A percentile compares a stretch with the other conserved stretches of the same genome.
Evolutionary conservation across 192 early-diverging fungal species (phyloP).

Genomic region (Mortierella claussenii): DNA sequence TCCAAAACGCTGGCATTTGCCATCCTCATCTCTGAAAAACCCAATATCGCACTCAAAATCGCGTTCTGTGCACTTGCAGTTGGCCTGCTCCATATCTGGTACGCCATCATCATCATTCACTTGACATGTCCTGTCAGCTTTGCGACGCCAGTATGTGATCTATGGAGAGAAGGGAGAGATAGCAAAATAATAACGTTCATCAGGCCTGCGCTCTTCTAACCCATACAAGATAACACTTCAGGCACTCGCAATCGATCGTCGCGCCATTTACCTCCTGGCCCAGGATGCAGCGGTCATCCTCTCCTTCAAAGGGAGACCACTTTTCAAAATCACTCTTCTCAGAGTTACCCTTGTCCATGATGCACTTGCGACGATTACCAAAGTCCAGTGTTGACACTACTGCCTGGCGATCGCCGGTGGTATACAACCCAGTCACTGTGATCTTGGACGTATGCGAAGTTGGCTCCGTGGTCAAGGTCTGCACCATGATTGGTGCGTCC

Average conservation of each 20-base stretch:
- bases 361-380: slow-evolving; percentile 57
- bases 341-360: slow-evolving; percentile 57
- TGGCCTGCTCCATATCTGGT: slow-evolving; percentile 57
- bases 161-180: slow-evolving; percentile 18
- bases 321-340: slow-evolving; percentile 88
- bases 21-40: slow-evolving; percentile 79
- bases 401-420: slow-evolving; percentile 20
- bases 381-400: slow-evolving; percentile 50
- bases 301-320: slow-evolving; percentile 81
- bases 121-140: slow-evolving; percentile 70
- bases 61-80: slow-evolving; percentile 77
- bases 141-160: slow-evolving; percentile 80
- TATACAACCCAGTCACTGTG: slow-evolving; percentile 70
- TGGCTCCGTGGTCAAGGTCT: slow-evolving; percentile 70
- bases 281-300: slow-evolving; percentile 72
- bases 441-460: slow-evolving; percentile 77
- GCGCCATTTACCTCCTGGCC: slow-evolving; percentile 57
- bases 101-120: slow-evolving; percentile 74
- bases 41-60: slow-evolving; percentile 94
- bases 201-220: too few relatives aligned
- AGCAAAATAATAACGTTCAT: background rate
- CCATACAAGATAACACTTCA: background rate
- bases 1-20: slow-evolving; percentile 73
- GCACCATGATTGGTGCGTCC: slow-evolving; percentile 68
- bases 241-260: too few relatives aligned